A percentile compares a stretch with the other conserved stretches of the same genome.
Evolutionary conservation across 2,329 filamentous ascomycete species (phyloP).

Genomic region (Monosporascus sp.): DNA sequence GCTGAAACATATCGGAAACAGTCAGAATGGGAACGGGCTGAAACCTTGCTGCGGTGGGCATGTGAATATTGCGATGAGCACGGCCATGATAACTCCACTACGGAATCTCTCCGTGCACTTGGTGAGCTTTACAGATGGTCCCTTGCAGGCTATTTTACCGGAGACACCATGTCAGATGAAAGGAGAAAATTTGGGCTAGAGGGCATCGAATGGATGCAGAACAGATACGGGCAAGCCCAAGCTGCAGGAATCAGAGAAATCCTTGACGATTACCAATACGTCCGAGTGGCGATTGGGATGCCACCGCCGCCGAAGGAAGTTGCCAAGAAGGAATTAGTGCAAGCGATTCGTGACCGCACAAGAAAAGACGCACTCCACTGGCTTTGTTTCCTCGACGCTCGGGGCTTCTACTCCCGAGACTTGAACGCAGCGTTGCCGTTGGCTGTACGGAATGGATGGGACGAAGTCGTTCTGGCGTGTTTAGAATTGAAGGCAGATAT

Average conservation of each 20-base stretch:
- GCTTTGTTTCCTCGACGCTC: background rate
- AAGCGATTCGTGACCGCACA: background rate
- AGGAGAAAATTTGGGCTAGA: background rate
- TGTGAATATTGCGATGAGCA: background rate
- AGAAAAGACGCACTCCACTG: background rate
- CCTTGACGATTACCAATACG: background rate
- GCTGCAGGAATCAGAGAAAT: background rate
- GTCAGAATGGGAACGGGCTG: background rate
- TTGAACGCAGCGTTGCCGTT: constrained; percentile 7
- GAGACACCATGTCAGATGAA: background rate
- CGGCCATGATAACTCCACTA: background rate
- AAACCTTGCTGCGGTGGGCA: background rate
- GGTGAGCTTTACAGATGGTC: background rate
- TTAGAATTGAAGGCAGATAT: constrained; percentile 7
- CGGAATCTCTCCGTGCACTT: background rate
- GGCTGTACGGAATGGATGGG: constrained; percentile 10
- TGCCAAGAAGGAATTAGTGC: background rate
- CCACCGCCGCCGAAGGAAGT: background rate
- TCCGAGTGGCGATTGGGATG: background rate
- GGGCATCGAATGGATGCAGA: background rate
- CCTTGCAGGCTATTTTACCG: background rate
- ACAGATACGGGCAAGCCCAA: background rate
- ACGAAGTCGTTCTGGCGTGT: constrained; percentile 3
- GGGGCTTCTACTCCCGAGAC: background rate
- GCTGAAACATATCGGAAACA: background rate